Evolutionary conservation across 140 eudicot genomes (phyloP).

Genomic region (Ambrosia hybrid): DNA sequence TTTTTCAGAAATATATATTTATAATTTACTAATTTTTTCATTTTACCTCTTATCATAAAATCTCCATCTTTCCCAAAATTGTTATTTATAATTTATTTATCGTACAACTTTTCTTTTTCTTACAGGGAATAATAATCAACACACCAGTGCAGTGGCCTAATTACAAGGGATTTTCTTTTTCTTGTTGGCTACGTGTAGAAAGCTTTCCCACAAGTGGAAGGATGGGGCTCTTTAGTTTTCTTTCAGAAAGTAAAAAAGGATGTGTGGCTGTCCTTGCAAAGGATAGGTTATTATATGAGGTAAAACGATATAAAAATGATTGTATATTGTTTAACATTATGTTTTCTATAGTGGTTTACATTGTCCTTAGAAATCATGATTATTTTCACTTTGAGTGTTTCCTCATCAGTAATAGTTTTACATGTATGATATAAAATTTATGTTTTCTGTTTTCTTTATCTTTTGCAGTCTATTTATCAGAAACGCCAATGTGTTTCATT

Average conservation of each 20-base stretch:
- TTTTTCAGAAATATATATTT: not conserved
- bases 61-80: not conserved
- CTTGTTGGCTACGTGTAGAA: conserved; percentile 97
- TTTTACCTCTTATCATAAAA: not conserved
- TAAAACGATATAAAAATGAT: conserved; percentile 13
- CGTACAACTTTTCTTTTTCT: not conserved
- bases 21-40: not conserved
- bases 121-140: conserved; percentile 83
- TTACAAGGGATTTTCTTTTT: conserved; percentile 87
- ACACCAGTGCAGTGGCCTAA: conserved; percentile 90
- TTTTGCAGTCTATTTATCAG: conserved; percentile 82
- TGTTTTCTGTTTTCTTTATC: conserved; percentile 9
- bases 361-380: conserved; percentile 6
- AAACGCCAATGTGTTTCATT: conserved; percentile 69
- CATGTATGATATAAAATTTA: not conserved
- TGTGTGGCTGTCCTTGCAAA: conserved; percentile 72
- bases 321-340: not conserved
- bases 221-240: conserved; percentile 94
- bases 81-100: not conserved
- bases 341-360: conserved; percentile 14
- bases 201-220: conserved; percentile 74
- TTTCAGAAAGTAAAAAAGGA: conserved; percentile 84
- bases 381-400: conserved; percentile 5
- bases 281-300: conserved; percentile 84
- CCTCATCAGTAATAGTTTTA: conserved; percentile 9